These are phyloP conservation scores for Quercus gilva DNA, from an alignment of 306 rosid genomes.

Conservation along the genomic window DNA sequence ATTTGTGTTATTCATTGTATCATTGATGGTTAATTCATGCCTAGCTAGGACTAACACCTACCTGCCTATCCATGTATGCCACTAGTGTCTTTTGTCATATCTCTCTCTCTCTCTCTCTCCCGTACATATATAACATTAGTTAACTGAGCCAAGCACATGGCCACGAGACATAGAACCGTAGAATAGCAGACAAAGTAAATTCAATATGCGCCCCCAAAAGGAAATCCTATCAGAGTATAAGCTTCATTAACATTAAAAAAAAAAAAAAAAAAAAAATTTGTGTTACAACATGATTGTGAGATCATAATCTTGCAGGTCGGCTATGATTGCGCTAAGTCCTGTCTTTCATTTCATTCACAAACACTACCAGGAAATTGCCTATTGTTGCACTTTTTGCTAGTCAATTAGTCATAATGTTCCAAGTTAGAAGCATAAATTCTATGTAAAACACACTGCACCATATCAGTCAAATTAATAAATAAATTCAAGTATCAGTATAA, in stretches of 20 bases:
- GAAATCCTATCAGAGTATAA: conserved; percentile 10
- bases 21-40: too few relatives aligned
- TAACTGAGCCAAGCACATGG: conserved; percentile 74
- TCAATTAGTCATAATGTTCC: conserved; percentile 34
- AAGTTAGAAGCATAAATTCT: conserved; percentile 54
- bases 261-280: conserved; percentile 18
- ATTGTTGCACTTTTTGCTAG: conserved; percentile 22
- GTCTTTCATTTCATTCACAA: conserved; percentile 50
- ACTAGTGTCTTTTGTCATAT: not conserved
- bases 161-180: conserved; percentile 23
- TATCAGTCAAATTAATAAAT: not conserved
- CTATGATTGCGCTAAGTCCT: conserved; percentile 48
- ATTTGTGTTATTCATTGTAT: too few relatives aligned
- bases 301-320: conserved; percentile 60
- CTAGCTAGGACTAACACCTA: not conserved
- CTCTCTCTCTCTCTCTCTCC: not conserved
- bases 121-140: not conserved
- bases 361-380: conserved; percentile 54
- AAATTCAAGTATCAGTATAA: too few relatives aligned
- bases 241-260: conserved; percentile 19
- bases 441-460: conserved; percentile 19
- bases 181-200: conserved; percentile 41
- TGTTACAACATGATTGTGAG: conserved; percentile 43
- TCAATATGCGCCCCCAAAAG: conserved; percentile 8
- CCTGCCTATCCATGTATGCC: not conserved